A percentile compares a stretch with the other conserved stretches of the same genome.
These are phyloP conservation scores for Reutealis trisperma DNA, from an alignment of 345 rosid species.

Conservation along the genomic window DNA sequence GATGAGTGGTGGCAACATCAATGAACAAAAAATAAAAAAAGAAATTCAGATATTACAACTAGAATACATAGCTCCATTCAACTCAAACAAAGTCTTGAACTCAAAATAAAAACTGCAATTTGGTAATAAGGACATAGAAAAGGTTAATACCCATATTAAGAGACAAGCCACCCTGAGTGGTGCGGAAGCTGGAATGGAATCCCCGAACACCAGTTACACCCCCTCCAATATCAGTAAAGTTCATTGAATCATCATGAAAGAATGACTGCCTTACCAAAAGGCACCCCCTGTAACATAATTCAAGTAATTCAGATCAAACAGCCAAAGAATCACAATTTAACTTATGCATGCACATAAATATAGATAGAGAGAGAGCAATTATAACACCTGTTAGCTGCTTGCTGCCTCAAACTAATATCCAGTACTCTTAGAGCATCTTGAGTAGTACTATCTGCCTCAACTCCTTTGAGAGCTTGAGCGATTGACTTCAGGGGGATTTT, in stretches of 20 bases:
- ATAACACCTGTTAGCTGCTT: constrained; percentile 65
- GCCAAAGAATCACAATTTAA: not conserved
- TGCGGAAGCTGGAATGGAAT: constrained; percentile 81
- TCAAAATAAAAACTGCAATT: constrained; percentile 7
- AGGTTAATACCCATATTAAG: constrained; percentile 67
- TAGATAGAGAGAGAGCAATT: constrained; percentile 7
- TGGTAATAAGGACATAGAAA: not conserved
- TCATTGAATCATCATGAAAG: constrained; percentile 55
- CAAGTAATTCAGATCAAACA: constrained; percentile 17
- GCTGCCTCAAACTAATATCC: constrained; percentile 78
- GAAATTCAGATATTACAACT: not conserved
- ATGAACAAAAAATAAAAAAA: not conserved
- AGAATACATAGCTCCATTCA: constrained; percentile 7
- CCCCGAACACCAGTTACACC: constrained; percentile 71
- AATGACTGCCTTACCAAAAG: constrained; percentile 86
- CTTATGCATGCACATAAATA: not conserved
- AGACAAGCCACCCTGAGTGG: constrained; percentile 83
- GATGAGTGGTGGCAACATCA: not conserved
- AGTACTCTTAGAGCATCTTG: constrained; percentile 84
- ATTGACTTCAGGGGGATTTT: constrained; percentile 60
- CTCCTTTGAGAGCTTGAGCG: constrained; percentile 49
- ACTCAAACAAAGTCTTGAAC: not conserved
- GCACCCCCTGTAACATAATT: constrained; percentile 58
- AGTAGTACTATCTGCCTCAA: constrained; percentile 41
- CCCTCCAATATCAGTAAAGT: constrained; percentile 61